Conservation (phyloP, 352 stramenopile species). For the Phytophthora sp. region DNA sequence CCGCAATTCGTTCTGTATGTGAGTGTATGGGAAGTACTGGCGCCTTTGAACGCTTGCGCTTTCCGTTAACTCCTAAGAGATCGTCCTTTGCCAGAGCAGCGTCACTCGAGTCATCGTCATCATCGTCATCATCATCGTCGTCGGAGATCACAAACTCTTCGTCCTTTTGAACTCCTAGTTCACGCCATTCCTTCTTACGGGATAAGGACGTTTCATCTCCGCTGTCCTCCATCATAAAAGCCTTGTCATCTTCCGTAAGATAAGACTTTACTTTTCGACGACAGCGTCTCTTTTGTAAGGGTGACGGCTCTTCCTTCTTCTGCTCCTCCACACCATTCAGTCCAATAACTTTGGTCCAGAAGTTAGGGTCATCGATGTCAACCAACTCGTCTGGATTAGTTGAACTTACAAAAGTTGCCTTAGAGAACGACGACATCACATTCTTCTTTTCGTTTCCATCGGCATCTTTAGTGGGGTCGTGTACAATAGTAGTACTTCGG, state of each 20-base stretch:
- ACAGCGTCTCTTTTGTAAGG: conserved; percentile 75
- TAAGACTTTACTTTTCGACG: conserved; percentile 81
- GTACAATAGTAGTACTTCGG: conserved; percentile 87
- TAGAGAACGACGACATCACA: conserved; percentile 92
- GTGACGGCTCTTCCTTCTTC: conserved; percentile 69
- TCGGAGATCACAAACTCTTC: conserved; percentile 84
- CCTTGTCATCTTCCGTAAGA: conserved; percentile 47
- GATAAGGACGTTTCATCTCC: conserved; percentile 44
- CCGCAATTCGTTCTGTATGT: conserved; percentile 47
- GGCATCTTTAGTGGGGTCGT: conserved; percentile 71
- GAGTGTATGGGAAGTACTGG: conserved; percentile 40
- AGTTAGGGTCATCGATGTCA: conserved; percentile 93
- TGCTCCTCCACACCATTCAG: conserved; percentile 74
- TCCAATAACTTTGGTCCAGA: conserved; percentile 94
- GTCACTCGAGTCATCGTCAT: conserved; percentile 71
- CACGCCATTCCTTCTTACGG: conserved; percentile 31
- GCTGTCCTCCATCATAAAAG: conserved; percentile 48
- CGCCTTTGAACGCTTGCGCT: conserved; percentile 33
- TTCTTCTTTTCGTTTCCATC: conserved; percentile 68
- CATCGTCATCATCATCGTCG: conserved; percentile 51
- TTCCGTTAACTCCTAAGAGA: conserved; percentile 28
- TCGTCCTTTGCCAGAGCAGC: conserved; percentile 50
- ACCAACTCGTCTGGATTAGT: conserved; percentile 87
- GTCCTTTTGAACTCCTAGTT: conserved; percentile 38
- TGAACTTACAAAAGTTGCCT: conserved; percentile 92